Base-by-base conservation (phyloP, 1,284 basidiomycete species). In the Fomes fomentarius region DNA sequence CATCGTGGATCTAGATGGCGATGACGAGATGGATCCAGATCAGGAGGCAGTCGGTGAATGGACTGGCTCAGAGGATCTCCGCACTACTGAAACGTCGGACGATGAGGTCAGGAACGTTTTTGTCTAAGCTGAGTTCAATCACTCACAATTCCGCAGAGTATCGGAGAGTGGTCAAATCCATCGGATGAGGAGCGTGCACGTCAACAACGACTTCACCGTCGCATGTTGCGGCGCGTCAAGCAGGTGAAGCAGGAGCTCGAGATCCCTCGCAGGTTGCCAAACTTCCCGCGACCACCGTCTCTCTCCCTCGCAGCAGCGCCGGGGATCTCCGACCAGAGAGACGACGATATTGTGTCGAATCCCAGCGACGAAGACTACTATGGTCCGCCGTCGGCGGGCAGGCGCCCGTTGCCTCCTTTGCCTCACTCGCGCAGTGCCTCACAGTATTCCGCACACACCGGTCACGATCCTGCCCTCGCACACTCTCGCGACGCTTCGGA, bases 91-190 rank as follows among this genome's bases (percentile, higher is more conserved):
- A 53, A 73, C 73, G 28, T 84, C 84, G 21, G 85, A 86, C 34
- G 84, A 88, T 60, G 84, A 81, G 77, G 89, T 89, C 63, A 58
- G 76, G 58, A 47, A 49, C 39, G 12, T 50, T 2, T 26, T 43
- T 37, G 54, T 14, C 62, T 7, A 33, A 33, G 31, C n/a, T 19
- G 21, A 34, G 14, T 53, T 43, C 33, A 15, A 10, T 49, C 4
- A 42, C 44, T 47, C 10, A 28, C 14, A 15, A 24, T 39, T 43
- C 48, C 57, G 47, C 74, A 89, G 85, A 91, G 88, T 62, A 86
- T 91, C 47, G 90, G 89, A 26, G 90, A 93, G 74, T 93, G 82
- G 81, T 93, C 90, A n/a, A 93, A 93, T 65, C 90, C 90, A 17
- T 93, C 90, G 12, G 90, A 93, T 63, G 90, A 93, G 70, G 90